Percentiles rank a stretch among this genome's conserved stretches.
phyloP scores from a whole-genome alignment of 1,284 basidiomycete genomes.

The Ustilago sp. region DNA sequence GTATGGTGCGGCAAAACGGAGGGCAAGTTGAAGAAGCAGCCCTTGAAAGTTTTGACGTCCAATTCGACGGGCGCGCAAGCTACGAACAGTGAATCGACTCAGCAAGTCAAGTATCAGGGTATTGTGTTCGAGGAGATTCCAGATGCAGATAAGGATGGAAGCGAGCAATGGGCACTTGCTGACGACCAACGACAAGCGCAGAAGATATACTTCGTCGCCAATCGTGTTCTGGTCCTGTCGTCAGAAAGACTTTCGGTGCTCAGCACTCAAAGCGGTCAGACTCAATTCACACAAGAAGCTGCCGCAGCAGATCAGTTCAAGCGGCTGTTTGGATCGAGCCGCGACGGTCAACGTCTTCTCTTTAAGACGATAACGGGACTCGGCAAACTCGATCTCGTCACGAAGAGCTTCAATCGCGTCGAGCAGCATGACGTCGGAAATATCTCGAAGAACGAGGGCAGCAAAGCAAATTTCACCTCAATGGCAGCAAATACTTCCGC shows the following conservation, averaged over 20 bases:
- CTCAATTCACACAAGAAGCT: constrained; percentile 8
- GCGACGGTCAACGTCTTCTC: constrained; percentile 19
- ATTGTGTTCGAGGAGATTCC: constrained; percentile 5
- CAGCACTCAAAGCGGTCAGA: not conserved
- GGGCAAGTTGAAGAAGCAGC: constrained; percentile 15
- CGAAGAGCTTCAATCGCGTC: not conserved
- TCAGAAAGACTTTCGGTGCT: constrained; percentile 5
- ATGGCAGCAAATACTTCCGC: not conserved
- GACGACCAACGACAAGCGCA: constrained; percentile 3
- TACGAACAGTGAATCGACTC: not conserved
- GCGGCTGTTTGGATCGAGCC: constrained; percentile 22
- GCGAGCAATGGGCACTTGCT: constrained; percentile 10
- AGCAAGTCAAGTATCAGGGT: not conserved
- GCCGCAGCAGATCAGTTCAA: constrained; percentile 5
- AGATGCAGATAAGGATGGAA: not conserved
- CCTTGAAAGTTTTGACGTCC: constrained; percentile 7
- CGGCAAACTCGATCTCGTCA: constrained; percentile 12
- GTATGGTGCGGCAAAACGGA: constrained; percentile 27
- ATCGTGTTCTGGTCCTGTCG: constrained; percentile 12
- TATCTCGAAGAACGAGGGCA: not conserved
- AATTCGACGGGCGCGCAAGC: not conserved
- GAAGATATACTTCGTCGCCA: constrained; percentile 1
- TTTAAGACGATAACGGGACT: constrained; percentile 16
- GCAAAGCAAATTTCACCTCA: not conserved
- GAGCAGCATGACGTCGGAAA: constrained; percentile 8